phyloP scores from a whole-genome alignment of 441 rosid genomes.

The Euphorbia celastroides region DNA sequence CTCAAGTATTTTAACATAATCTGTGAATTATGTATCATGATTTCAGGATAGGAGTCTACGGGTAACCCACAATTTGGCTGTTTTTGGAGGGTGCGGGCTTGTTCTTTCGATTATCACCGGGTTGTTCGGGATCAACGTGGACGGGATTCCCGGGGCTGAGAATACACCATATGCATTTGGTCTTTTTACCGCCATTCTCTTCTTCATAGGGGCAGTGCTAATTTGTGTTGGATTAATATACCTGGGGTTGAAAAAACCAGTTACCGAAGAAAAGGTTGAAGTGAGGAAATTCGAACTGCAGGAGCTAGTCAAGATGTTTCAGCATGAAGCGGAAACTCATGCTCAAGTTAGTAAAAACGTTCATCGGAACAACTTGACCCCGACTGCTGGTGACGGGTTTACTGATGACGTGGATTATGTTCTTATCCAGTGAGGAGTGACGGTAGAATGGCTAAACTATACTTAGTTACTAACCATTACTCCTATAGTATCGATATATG shows the following conservation, averaged over 20 bases:
- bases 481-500: not conserved
- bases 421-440: conserved; percentile 43
- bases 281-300: conserved; percentile 74
- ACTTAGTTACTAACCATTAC: conserved; percentile 8
- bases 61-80: conserved; percentile 86
- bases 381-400: conserved; percentile 70
- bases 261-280: conserved; percentile 58
- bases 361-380: conserved; percentile 54
- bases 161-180: conserved; percentile 86
- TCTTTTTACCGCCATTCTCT: conserved; percentile 53
- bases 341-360: conserved; percentile 58
- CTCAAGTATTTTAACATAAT: conserved; percentile 1
- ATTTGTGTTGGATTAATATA: conserved; percentile 62
- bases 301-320: conserved; percentile 80
- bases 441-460: not conserved
- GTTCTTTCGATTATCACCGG: conserved; percentile 77
- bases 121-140: conserved; percentile 92
- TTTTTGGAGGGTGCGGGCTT: conserved; percentile 91
- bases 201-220: conserved; percentile 48
- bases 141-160: conserved; percentile 82
- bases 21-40: not conserved
- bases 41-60: conserved; percentile 81
- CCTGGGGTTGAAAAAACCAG: conserved; percentile 68
- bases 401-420: conserved; percentile 44
- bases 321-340: conserved; percentile 95